Percentiles rank a stretch among this genome's conserved stretches.
Conservation (phyloP, 2,329 filamentous ascomycete species). For the Cladorrhinum sp. region DNA sequence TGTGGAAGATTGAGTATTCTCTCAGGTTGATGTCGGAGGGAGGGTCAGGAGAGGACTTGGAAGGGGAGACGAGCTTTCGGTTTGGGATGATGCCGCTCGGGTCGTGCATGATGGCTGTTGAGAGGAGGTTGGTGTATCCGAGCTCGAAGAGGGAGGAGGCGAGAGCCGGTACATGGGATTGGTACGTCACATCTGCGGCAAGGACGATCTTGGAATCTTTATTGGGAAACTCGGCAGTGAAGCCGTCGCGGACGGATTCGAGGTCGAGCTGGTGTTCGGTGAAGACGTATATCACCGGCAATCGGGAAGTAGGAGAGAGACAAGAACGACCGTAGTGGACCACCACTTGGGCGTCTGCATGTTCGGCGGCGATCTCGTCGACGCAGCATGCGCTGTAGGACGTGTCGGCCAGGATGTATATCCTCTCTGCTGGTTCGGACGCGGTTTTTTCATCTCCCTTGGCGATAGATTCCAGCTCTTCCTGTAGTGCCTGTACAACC, state of each 20-base stretch:
- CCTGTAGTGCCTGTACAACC: constrained; percentile 64
- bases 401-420: constrained; percentile 90
- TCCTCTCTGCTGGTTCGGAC: constrained; percentile 32
- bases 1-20: constrained; percentile 76
- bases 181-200: constrained; percentile 87
- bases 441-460: background rate
- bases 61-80: constrained; percentile 52
- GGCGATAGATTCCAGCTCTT: constrained; percentile 31
- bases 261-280: constrained; percentile 69
- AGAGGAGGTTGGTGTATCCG: constrained; percentile 70
- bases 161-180: constrained; percentile 66
- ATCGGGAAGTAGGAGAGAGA: constrained; percentile 79
- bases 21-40: constrained; percentile 48
- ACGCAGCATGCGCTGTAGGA: constrained; percentile 97
- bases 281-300: constrained; percentile 89
- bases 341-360: constrained; percentile 84
- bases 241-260: constrained; percentile 54
- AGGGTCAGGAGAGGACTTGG: constrained; percentile 39
- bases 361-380: constrained; percentile 93
- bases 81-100: constrained; percentile 83
- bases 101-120: constrained; percentile 71
- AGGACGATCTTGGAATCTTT: constrained; percentile 65
- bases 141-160: constrained; percentile 48
- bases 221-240: constrained; percentile 66
- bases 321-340: constrained; percentile 94